phyloP scores from a whole-genome alignment of 768 basidiomycete genomes.

The Lactifluus piperatus region DNA sequence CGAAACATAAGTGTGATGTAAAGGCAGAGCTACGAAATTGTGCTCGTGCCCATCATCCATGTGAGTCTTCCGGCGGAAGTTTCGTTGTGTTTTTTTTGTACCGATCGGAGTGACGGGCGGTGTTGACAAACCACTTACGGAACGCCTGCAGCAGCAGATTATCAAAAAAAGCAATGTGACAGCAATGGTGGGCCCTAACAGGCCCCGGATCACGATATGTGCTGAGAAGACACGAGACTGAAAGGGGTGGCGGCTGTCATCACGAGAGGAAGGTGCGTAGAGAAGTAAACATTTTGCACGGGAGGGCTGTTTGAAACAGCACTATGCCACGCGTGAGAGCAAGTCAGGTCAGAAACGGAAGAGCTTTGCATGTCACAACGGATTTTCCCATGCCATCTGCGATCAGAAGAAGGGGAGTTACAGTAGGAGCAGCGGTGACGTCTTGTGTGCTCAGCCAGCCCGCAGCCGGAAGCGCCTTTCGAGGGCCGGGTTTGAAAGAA shows the following conservation, averaged over 20 bases:
- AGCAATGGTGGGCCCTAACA: neutral
- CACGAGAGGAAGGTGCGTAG: neutral
- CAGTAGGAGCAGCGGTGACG: neutral
- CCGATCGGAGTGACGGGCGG: neutral
- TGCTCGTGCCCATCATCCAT: neutral
- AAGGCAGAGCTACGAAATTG: neutral
- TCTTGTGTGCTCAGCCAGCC: too few species aligned
- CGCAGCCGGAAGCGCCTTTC: neutral
- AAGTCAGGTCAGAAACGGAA: neutral
- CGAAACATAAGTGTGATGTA: constrained; percentile 10
- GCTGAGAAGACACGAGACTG: neutral
- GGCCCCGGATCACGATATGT: constrained; percentile 2
- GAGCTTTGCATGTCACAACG: neutral
- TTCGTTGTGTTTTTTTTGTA: neutral
- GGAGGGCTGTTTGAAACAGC: neutral
- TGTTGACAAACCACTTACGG: neutral
- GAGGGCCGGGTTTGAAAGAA: neutral
- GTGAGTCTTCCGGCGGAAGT: neutral
- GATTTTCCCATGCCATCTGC: constrained; percentile 1
- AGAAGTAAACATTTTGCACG: neutral
- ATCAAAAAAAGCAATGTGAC: neutral
- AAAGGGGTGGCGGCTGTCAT: neutral
- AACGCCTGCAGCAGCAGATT: neutral
- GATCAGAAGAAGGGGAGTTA: neutral
- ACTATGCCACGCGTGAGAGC: neutral